Conservation (phyloP, 139 green algal species). For the Asterochloris sp. region DNA sequence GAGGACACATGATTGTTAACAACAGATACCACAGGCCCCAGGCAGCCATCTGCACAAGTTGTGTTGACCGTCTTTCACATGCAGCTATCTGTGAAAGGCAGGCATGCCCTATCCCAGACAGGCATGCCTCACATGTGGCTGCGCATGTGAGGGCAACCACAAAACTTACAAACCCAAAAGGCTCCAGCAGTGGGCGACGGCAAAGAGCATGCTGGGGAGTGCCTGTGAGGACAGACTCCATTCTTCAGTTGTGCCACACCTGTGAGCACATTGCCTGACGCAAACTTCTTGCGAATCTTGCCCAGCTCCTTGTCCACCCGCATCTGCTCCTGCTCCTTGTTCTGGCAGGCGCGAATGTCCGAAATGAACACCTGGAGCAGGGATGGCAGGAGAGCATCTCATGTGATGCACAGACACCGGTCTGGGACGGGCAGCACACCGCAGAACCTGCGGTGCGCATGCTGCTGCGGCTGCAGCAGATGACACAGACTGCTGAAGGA, state of each 20-base stretch:
- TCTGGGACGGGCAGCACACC: neutral
- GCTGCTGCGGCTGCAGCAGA: no score
- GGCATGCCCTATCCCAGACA: neutral
- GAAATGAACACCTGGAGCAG: slow-evolving; percentile 85
- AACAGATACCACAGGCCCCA: neutral
- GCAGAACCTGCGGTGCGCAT: neutral
- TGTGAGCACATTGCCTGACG: slow-evolving; percentile 59
- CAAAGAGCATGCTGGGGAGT: no score
- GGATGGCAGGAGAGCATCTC: neutral
- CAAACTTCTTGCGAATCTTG: slow-evolving; percentile 96
- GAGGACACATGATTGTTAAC: no score
- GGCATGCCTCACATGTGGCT: neutral
- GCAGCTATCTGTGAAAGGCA: no score
- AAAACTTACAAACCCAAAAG: no score
- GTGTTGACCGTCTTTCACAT: no score
- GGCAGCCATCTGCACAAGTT: neutral
- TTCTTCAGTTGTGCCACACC: slow-evolving; percentile 11
- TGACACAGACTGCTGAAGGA: no score
- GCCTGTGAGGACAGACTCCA: no score
- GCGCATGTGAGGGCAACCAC: neutral
- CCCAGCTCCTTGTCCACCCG: slow-evolving; percentile 97
- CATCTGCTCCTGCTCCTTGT: slow-evolving; percentile 87
- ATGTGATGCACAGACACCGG: neutral
- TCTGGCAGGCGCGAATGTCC: slow-evolving; percentile 85
- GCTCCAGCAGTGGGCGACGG: neutral